phyloP scores from a whole-genome alignment of 2,329 filamentous ascomycete species.

The Dactylellina leptospora region DNA sequence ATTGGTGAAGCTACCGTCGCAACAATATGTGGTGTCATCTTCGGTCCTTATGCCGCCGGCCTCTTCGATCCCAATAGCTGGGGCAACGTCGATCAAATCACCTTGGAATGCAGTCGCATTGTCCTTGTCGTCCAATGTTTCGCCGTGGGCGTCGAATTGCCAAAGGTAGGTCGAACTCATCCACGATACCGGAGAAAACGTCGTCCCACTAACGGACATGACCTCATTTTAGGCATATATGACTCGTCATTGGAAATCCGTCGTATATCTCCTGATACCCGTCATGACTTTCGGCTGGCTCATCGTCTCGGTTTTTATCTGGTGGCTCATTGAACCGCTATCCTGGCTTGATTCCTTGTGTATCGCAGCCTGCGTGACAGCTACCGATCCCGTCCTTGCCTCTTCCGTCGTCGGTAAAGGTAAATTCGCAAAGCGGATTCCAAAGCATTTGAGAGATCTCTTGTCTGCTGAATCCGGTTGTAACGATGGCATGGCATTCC shows the following conservation, averaged over 20 bases:
- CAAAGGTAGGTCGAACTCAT: slow-evolving; percentile 64
- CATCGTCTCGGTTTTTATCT: slow-evolving; percentile 89
- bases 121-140: slow-evolving; percentile 93
- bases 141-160: slow-evolving; percentile 87
- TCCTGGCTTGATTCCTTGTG: slow-evolving; percentile 90
- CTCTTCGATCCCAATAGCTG: slow-evolving; percentile 78
- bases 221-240: slow-evolving; percentile 72
- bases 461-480: slow-evolving; percentile 96
- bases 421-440: slow-evolving; percentile 96
- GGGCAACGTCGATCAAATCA: slow-evolving; percentile 86
- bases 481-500: slow-evolving; percentile 99
- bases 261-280: slow-evolving; percentile 84
- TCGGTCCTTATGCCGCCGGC: slow-evolving; percentile 83
- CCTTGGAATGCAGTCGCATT: slow-evolving; percentile 86
- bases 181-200: not conserved
- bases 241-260: slow-evolving; percentile 96
- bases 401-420: slow-evolving; percentile 98
- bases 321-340: slow-evolving; percentile 82
- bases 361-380: slow-evolving; percentile 91
- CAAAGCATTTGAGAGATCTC: slow-evolving; percentile 94
- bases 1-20: slow-evolving; percentile 98
- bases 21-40: slow-evolving; percentile 85
- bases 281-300: slow-evolving; percentile 99
- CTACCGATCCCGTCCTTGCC: slow-evolving; percentile 94
- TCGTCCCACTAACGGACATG: slow-evolving; percentile 1